Base-by-base conservation (phyloP, 371 early-diverging fungal species). In the Mucor lusitanicus region DNA sequence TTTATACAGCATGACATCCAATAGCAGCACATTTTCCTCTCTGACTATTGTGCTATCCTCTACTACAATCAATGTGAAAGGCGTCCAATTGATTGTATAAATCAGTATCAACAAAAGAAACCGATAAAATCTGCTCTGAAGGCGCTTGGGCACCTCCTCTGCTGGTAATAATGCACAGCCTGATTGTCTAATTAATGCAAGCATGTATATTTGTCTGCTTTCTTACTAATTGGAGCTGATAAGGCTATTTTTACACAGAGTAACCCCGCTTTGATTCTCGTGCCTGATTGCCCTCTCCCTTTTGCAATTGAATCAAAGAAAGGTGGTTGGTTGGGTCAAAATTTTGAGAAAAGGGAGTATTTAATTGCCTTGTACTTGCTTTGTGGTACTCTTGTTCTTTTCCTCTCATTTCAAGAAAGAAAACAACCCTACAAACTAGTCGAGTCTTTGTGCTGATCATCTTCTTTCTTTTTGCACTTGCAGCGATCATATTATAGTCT, bases 281-380 rank as follows among this genome's bases (percentile, higher is more conserved):
- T 55, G 56, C 56, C 56, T 55, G 28, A 55, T 55, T 55, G 19
- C 56, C 56, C 15, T 55, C 56, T 32, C 56, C 32, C 23, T 50
- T 50, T 37, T 5, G 40, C 50, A 50, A 50, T 55, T 6, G 32
- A 32, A 55, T n/a, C 32, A 32, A 32, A 32, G 56, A 55, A 55
- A 15, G 19, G 3, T 32, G 56, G 56, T 55, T 55, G 56, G 56
- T 32, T 55, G 56, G 56, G 32, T 40, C 40, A 40, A 40, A 40
- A 17, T 40, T 37, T 40, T 17, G 17, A 6, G n/a, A 30, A 55
- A 55, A 55, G 19, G 56, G 56, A 55, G 28, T 55, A 55, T 32
- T 50, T 50, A 50, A 50, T 23, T 50, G 23, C 12, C 25, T 27
- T 25, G 50, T 23, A 27, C 25, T 13, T 50, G 25, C 21, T 50